These are phyloP conservation scores for Penicillium nucicola DNA, from an alignment of 495 filamentous ascomycete species.

Conservation along the genomic window DNA sequence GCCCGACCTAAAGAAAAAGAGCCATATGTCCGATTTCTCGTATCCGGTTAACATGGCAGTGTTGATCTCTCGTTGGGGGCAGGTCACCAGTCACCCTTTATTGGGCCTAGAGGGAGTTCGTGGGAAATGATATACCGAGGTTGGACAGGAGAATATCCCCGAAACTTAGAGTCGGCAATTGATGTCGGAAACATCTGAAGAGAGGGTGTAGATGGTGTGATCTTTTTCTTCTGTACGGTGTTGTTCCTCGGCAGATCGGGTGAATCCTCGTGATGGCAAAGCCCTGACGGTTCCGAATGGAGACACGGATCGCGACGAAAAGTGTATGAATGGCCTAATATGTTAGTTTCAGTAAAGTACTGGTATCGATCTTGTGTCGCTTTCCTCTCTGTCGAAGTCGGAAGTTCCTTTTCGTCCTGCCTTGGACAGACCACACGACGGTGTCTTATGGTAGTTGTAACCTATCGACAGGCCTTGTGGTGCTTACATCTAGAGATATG, in stretches of 20 bases:
- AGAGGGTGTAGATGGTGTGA: background rate
- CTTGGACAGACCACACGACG: background rate
- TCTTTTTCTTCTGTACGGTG: background rate
- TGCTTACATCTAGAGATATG: no score
- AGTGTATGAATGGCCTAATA: background rate
- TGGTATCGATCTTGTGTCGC: background rate
- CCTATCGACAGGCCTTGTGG: background rate
- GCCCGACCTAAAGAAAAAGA: background rate
- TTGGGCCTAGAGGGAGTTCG: background rate
- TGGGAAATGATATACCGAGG: constrained; percentile 1
- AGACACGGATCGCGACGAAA: constrained; percentile 6
- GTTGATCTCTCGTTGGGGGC: constrained; percentile 1
- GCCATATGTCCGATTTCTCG: background rate
- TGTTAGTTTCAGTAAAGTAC: background rate
- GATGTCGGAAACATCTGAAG: background rate
- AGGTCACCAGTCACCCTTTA: constrained; percentile 2
- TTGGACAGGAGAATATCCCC: background rate
- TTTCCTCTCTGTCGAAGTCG: background rate
- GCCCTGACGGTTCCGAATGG: constrained; percentile 1
- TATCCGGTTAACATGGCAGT: constrained; percentile 4
- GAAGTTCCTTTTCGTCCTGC: background rate
- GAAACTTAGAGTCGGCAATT: background rate
- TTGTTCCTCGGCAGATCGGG: constrained; percentile 20
- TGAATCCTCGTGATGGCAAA: constrained; percentile 13
- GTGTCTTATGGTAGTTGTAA: background rate